Evolutionary conservation across 768 basidiomycete genomes (phyloP), one percentile per base, ranked within the genome.

Genomic region (Mycena leptocephala): DNA sequence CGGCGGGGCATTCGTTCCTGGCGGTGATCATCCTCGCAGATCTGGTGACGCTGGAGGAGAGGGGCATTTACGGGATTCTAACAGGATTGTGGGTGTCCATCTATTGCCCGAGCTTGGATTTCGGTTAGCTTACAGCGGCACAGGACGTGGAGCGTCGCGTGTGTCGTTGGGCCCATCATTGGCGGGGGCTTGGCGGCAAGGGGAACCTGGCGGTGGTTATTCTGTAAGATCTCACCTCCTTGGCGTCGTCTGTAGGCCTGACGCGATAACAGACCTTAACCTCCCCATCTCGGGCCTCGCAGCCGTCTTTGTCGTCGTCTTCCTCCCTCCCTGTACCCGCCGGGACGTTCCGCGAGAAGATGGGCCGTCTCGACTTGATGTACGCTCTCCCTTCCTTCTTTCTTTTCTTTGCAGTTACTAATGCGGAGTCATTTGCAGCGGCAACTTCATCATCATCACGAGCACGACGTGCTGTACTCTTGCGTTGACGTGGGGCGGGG

Each of bases 401-500:
- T 5, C 61, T 26, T 24, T 10, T 13, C 20, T 20, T 30, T 56
- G 2, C 9, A 32, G 6, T 32, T 8, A 56, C 26, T 20, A 33
- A 22, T 39, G n/a, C n/a, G n/a, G n/a, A n/a, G n/a, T n/a, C n/a
- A n/a, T 65, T 30, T 71, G 74, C 46, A 88, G 89, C 26, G 86
- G 87, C 9, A 88, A 86, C 53, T 14, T 82, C 4, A 55, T 87
- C 7, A 72, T 88, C 20, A 83, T 85, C 39, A 70, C 77, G 1
- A 81, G 82, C 32, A 83, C 84, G 0, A 79, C 81, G 5, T 78
- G 83, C 32, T 72, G 74, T 28, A 79, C 82, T 10, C 78, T 87
- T 43, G 85, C 80, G 18, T 70, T 88, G 61, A 85, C 88, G 11
- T 86, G 85, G 88, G 90, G 86, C 2, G 90, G 90, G 9, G 80